Base-by-base conservation (phyloP, 2,329 filamentous ascomycete species). In the Colletotrichum sp. region DNA sequence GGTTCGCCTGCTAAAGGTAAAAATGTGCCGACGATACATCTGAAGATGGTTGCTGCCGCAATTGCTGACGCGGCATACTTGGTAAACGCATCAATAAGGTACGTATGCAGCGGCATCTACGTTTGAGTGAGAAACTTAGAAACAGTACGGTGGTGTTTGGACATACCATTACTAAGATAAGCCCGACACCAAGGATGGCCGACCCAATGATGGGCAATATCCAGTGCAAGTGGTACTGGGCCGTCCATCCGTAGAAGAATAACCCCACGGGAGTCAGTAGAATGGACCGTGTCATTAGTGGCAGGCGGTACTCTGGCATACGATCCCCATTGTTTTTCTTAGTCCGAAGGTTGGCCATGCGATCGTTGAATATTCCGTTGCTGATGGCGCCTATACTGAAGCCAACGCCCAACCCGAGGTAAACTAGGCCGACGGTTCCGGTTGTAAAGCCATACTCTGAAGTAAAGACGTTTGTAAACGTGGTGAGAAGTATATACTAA, bases 371-470 rank as follows among this genome's bases (percentile, higher is more conserved):
- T 7, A 65, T n/a, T 38, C 61, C 61, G 15, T 65, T 64, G 58
- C 26, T 52, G n/a, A 65, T 32, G 24, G 30, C 61, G 26, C 38
- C 60, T 21, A 55, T 57, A 8, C 24, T 70, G 78, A 65, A 67
- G 16, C 80, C 80, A 3, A 79, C 28, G 0, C 79, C 79, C 1
- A 80, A 67, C 1, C 78, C 78, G 0, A 81, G 70, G 36, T 80
- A 81, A 0, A 79, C 73, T 9, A 81, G 73, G 0, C 80, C 80
- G 0, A 79, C 77, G 5, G 74, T 72, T 18, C 78, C 77, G 1
- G 79, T 75, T 2, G 43, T 70, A 77, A 89, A 90, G 4, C 82
- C 80, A 68, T 90, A 90, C 5, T 36, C 21, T 9, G 30, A 21
- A 7, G 34, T 21, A 3, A 64, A 64, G 8, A 34, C 36, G 6